Evolutionary conservation across 2,329 filamentous ascomycete species (phyloP).

Genomic region (Aspergillus versicolor): DNA sequence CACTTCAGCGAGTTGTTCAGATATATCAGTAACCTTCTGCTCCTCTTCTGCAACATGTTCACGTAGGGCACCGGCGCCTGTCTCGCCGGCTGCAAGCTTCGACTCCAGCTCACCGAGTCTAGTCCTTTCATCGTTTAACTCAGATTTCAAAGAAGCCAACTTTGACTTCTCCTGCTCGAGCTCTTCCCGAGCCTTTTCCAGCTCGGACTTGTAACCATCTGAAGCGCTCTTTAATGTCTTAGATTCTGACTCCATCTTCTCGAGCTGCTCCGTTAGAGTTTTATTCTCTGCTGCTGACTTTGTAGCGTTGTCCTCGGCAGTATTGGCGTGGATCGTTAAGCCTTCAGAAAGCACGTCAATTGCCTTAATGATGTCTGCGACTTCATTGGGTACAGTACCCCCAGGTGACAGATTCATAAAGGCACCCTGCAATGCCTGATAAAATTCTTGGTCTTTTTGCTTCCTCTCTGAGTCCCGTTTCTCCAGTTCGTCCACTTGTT

Average conservation of each 20-base stretch:
- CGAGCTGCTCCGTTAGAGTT: slow-evolving; percentile 55
- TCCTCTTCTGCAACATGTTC: slow-evolving; percentile 76
- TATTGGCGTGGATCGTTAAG: slow-evolving; percentile 59
- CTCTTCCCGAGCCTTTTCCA: slow-evolving; percentile 56
- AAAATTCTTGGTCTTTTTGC: slow-evolving; percentile 53
- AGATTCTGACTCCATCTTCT: slow-evolving; percentile 59
- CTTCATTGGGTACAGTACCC: slow-evolving; percentile 55
- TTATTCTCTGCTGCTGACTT: slow-evolving; percentile 65
- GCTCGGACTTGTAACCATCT: slow-evolving; percentile 52
- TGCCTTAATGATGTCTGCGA: slow-evolving; percentile 59
- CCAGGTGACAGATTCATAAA: slow-evolving; percentile 59
- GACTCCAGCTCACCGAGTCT: slow-evolving; percentile 68
- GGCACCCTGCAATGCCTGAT: slow-evolving; percentile 58
- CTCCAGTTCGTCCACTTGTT: slow-evolving; percentile 48
- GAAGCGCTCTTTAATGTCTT: slow-evolving; percentile 54
- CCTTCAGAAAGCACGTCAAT: slow-evolving; percentile 60
- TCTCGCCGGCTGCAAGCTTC: slow-evolving; percentile 79
- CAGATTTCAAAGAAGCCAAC: slow-evolving; percentile 46
- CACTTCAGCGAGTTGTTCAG: slow-evolving; percentile 70
- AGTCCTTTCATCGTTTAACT: slow-evolving; percentile 64
- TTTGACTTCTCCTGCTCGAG: slow-evolving; percentile 50
- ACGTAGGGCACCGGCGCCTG: slow-evolving; percentile 74
- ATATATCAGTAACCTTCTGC: slow-evolving; percentile 64
- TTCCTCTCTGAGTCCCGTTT: slow-evolving; percentile 54
- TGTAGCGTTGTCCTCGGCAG: slow-evolving; percentile 59